A percentile compares a stretch with the other conserved stretches of the same genome.
These are phyloP conservation scores for Metahyphopichia silvanorum DNA, from an alignment of 805 yeast species.

Conservation along the genomic window DNA sequence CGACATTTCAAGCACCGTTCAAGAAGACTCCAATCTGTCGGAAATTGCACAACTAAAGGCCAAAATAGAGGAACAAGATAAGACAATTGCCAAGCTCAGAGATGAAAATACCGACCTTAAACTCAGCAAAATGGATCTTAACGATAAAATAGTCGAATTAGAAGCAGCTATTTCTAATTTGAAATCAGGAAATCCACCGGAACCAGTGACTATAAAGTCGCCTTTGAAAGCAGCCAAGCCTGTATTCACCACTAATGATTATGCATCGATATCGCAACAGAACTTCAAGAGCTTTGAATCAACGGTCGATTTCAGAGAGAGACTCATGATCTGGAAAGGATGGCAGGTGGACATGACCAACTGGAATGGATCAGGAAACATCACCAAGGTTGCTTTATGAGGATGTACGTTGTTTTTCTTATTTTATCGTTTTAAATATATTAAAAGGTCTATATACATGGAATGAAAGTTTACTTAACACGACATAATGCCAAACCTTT, in stretches of 20 bases:
- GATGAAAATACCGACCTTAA: slow-evolving; percentile 43
- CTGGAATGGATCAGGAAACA: slow-evolving; percentile 70
- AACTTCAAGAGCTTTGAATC: slow-evolving; percentile 10
- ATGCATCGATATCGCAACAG: slow-evolving; percentile 25
- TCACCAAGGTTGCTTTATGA: slow-evolving; percentile 28
- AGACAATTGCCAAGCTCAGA: slow-evolving; percentile 33
- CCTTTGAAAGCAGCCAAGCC: slow-evolving; percentile 26
- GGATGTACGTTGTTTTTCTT: not conserved
- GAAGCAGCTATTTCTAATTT: slow-evolving; percentile 18
- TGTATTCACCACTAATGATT: slow-evolving; percentile 24
- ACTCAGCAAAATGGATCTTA: slow-evolving; percentile 34
- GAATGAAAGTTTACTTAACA: slow-evolving; percentile 38
- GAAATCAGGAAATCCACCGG: slow-evolving; percentile 2
- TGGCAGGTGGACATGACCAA: slow-evolving; percentile 85
- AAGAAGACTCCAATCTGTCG: not conserved
- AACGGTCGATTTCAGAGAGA: slow-evolving; percentile 53
- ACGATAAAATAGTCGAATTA: slow-evolving; percentile 29
- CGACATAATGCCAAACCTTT: slow-evolving; percentile 84
- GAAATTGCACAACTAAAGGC: slow-evolving; percentile 16
- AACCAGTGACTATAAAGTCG: slow-evolving; percentile 3
- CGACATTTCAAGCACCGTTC: not conserved
- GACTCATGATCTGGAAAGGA: slow-evolving; percentile 69
- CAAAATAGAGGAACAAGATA: slow-evolving; percentile 28
- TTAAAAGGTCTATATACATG: slow-evolving; percentile 6
- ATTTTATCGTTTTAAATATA: not conserved